A percentile compares a stretch with the other conserved stretches of the same genome.
phyloP scores from a whole-genome alignment of 345 rosid genomes.

The Rhodamnia argentea region DNA sequence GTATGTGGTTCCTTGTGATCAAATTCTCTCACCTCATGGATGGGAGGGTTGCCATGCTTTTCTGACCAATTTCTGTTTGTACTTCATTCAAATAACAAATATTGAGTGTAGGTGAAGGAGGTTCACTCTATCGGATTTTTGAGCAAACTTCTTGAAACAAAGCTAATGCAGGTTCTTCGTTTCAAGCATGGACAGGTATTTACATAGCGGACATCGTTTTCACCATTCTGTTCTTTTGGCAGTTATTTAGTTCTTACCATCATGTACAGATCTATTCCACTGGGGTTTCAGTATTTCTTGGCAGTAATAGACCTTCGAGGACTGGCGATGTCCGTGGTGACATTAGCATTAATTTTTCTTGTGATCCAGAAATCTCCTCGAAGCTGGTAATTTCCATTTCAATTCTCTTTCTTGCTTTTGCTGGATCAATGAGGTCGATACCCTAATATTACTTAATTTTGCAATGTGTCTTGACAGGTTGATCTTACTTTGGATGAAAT shows the following conservation, averaged over 20 bases:
- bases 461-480: conserved; percentile 34
- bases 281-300: conserved; percentile 75
- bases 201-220: neutral
- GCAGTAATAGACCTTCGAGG: conserved; percentile 83
- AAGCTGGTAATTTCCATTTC: conserved; percentile 39
- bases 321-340: conserved; percentile 81
- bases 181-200: conserved; percentile 85
- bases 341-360: conserved; percentile 72
- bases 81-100: neutral
- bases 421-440: neutral
- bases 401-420: neutral
- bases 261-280: conserved; percentile 64
- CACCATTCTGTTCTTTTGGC: neutral
- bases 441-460: neutral
- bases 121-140: conserved; percentile 59
- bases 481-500: conserved; percentile 85
- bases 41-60: neutral
- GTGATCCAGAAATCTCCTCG: conserved; percentile 84
- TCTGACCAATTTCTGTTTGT: neutral
- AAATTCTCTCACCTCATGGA: neutral
- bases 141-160: conserved; percentile 81
- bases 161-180: conserved; percentile 77
- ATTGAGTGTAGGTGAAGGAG: conserved; percentile 58
- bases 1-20: conserved; percentile 18
- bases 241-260: neutral